Evolutionary conservation across 768 basidiomycete species (phyloP), one percentile per base, ranked within the genome.

Genomic region (Suillus spraguei): DNA sequence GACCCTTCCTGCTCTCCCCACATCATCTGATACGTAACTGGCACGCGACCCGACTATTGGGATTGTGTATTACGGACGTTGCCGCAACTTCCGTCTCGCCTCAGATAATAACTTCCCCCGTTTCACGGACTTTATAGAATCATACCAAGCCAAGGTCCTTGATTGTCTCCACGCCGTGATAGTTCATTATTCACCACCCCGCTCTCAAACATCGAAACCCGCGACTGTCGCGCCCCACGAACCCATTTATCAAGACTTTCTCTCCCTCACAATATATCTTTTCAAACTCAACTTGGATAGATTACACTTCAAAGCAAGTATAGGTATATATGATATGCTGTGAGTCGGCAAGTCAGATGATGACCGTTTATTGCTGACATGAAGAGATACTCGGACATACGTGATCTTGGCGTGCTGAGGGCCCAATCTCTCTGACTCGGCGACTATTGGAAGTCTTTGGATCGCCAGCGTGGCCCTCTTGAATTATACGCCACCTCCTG

Each of bases 221-320:
- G 56, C 56, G 56, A 41, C 39, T 58, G 20, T 41, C 39, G 39
- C 56, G 20, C 39, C 35, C 17, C 11, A 41, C 38, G 55, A 39
- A 24, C 9, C 17, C 22, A 56, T 17, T 20, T 58, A 39, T 39
- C 38, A 41, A 32, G 39, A 17, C 5, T 20, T 32, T 20, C 11
- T 36, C 56, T 41, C 28, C 17, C 39, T 58, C 39, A n/a, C 39
- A 58, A 39, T 20, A 41, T 10, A 28, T 41, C 39, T 13, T 58
- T 58, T 41, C 17, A 58, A 28, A 58, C 56, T 41, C 24, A 42
- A 41, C 17, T 41, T 58, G 28, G 56, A 58, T 58, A 58, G 11
- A 58, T 58, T 58, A 32, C 54, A 24, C 10, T 28, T 11, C 41
- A 11, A 11, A 36, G 11, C 24, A 16, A 8, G 38, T 17, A 9